These are phyloP conservation scores for Trichophyton equinum DNA, from an alignment of 2,329 filamentous ascomycete species.

Conservation along the genomic window DNA sequence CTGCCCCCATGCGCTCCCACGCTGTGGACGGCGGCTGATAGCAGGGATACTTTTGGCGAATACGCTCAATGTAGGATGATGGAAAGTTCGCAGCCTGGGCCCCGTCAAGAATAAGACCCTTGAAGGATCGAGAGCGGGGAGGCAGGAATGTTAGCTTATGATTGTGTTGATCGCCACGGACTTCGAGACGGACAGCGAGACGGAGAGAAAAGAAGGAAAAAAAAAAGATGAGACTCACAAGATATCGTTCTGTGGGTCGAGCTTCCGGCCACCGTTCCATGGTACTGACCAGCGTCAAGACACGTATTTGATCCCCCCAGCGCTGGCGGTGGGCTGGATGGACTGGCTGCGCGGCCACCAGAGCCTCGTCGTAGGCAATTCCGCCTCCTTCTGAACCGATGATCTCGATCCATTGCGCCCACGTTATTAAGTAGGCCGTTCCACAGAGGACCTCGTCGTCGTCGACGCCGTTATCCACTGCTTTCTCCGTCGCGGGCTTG, in stretches of 20 bases:
- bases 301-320: background rate
- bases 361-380: constrained; percentile 10
- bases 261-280: background rate
- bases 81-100: constrained; percentile 1
- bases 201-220: too few relatives aligned
- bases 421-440: constrained; percentile 15
- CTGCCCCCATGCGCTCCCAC: background rate
- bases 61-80: background rate
- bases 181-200: background rate
- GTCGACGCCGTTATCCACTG: background rate
- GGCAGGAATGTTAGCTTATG: background rate
- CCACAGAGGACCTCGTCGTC: constrained; percentile 8
- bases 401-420: constrained; percentile 11
- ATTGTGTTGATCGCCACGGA: background rate
- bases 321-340: background rate
- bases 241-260: background rate
- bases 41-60: background rate
- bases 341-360: constrained; percentile 1
- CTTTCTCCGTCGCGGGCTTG: background rate
- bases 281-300: background rate
- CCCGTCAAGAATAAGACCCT: background rate
- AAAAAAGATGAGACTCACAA: background rate
- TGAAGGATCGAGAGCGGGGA: background rate
- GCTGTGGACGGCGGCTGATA: background rate
- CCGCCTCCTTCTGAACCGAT: constrained; percentile 17